Evolutionary conservation across 176 grass and related monocot species (phyloP).

Genomic region (Metroxylon sagu): DNA sequence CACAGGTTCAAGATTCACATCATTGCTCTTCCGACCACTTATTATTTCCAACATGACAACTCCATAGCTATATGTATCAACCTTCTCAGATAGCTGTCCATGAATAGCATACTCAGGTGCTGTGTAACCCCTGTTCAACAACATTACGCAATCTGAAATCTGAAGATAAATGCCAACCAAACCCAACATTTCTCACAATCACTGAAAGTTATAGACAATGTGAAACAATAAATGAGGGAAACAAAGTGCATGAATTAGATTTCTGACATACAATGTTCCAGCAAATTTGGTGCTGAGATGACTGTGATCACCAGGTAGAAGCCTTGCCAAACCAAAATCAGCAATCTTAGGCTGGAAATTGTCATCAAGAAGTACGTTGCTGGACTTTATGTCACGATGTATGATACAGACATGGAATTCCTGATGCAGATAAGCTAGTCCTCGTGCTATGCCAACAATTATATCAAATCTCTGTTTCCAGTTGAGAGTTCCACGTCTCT

Average conservation of each 20-base stretch:
- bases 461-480: slow-evolving; percentile 75
- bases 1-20: slow-evolving; percentile 45
- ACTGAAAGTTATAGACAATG: no score
- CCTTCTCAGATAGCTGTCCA: slow-evolving; percentile 73
- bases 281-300: slow-evolving; percentile 83
- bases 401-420: slow-evolving; percentile 84
- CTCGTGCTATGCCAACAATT: slow-evolving; percentile 76
- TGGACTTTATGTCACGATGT: slow-evolving; percentile 78
- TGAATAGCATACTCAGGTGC: slow-evolving; percentile 83
- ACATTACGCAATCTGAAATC: background rate
- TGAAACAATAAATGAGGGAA: no score
- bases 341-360: slow-evolving; percentile 67
- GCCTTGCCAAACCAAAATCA: slow-evolving; percentile 75
- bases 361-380: slow-evolving; percentile 73
- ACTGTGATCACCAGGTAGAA: slow-evolving; percentile 69
- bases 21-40: slow-evolving; percentile 77
- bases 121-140: slow-evolving; percentile 68
- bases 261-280: slow-evolving; percentile 66
- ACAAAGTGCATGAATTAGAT: no score
- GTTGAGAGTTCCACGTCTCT: slow-evolving; percentile 47
- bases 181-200: no score
- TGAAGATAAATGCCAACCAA: no score
- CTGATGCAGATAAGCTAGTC: slow-evolving; percentile 71
- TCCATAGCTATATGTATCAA: slow-evolving; percentile 74
- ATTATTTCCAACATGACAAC: slow-evolving; percentile 76